Conservation (phyloP, 345 rosid genomes). For the Cardamine occulta region DNA sequence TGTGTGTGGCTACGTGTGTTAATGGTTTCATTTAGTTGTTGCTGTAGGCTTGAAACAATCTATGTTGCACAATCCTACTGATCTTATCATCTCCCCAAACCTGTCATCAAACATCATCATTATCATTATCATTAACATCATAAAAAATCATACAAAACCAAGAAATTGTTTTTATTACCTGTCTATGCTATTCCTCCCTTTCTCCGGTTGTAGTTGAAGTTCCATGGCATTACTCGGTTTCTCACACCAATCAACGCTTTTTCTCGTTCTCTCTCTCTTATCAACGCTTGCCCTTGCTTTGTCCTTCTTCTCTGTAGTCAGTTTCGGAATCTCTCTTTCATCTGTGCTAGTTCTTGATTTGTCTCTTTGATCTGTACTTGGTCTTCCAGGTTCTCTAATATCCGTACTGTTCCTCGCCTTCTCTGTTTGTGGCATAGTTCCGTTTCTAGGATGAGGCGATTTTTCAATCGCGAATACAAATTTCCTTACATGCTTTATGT, state of each 20-base stretch:
- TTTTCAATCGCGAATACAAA: slow-evolving; percentile 78
- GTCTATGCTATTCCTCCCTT: slow-evolving; percentile 76
- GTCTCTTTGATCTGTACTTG: slow-evolving; percentile 56
- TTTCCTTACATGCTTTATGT: slow-evolving; percentile 84
- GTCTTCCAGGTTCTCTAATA: slow-evolving; percentile 59
- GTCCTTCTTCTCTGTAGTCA: slow-evolving; percentile 40
- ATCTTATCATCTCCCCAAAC: slow-evolving; percentile 83
- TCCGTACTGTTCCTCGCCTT: slow-evolving; percentile 66
- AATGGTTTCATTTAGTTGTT: slow-evolving; percentile 45
- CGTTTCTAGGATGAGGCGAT: slow-evolving; percentile 48
- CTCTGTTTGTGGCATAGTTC: slow-evolving; percentile 45
- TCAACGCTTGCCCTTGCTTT: slow-evolving; percentile 54
- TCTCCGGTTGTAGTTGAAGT: slow-evolving; percentile 54
- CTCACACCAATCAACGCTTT: slow-evolving; percentile 52
- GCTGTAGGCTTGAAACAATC: slow-evolving; percentile 87
- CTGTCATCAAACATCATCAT: slow-evolving; percentile 50
- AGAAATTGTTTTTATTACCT: slow-evolving; percentile 58
- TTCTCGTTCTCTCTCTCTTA: slow-evolving; percentile 56
- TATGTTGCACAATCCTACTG: slow-evolving; percentile 86
- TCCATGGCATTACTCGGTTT: slow-evolving; percentile 50
- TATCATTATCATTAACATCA: not conserved
- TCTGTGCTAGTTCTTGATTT: slow-evolving; percentile 65
- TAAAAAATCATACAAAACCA: not conserved
- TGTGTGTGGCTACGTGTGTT: slow-evolving; percentile 13
- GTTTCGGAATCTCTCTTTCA: slow-evolving; percentile 64